phyloP scores from a whole-genome alignment of 352 stramenopile species.

The Phytophthora ramorum region DNA sequence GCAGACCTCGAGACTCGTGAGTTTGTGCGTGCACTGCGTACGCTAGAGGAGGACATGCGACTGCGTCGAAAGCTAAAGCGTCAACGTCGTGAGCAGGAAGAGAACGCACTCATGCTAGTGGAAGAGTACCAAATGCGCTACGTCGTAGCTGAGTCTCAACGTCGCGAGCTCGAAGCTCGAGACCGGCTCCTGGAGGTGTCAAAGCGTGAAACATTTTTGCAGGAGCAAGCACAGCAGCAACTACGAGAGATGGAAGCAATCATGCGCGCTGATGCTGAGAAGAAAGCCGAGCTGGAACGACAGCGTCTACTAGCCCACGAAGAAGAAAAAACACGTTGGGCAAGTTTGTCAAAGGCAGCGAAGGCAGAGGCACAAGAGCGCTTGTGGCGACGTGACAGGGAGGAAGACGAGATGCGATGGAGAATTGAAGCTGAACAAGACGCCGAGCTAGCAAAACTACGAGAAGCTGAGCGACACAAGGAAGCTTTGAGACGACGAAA shows the following conservation, averaged over 20 bases:
- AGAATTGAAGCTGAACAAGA: conserved; percentile 21
- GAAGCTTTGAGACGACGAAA: conserved; percentile 39
- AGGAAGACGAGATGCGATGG: conserved; percentile 30
- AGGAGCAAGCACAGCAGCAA: conserved; percentile 36
- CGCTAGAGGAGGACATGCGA: conserved; percentile 40
- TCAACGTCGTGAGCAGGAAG: conserved; percentile 46
- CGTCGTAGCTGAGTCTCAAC: conserved; percentile 47
- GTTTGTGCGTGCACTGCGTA: conserved; percentile 47
- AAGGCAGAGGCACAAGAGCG: conserved; percentile 27
- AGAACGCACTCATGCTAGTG: conserved; percentile 58
- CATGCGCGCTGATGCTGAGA: conserved; percentile 22
- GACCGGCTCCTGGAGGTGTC: conserved; percentile 44
- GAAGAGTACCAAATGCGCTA: conserved; percentile 70
- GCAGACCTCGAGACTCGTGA: conserved; percentile 61
- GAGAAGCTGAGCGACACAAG: conserved; percentile 5
- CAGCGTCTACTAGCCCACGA: conserved; percentile 27
- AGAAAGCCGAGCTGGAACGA: conserved; percentile 40
- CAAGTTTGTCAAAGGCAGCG: conserved; percentile 22
- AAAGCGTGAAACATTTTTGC: conserved; percentile 43
- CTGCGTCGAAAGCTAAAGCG: conserved; percentile 39
- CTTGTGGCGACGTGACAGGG: conserved; percentile 23
- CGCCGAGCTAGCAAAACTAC: conserved; percentile 6
- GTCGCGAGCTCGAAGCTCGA: conserved; percentile 38
- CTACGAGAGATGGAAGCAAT: conserved; percentile 38
- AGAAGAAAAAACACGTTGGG: conserved; percentile 34